Conservation (phyloP, 768 basidiomycete species). For the Amylocystis lapponica region DNA sequence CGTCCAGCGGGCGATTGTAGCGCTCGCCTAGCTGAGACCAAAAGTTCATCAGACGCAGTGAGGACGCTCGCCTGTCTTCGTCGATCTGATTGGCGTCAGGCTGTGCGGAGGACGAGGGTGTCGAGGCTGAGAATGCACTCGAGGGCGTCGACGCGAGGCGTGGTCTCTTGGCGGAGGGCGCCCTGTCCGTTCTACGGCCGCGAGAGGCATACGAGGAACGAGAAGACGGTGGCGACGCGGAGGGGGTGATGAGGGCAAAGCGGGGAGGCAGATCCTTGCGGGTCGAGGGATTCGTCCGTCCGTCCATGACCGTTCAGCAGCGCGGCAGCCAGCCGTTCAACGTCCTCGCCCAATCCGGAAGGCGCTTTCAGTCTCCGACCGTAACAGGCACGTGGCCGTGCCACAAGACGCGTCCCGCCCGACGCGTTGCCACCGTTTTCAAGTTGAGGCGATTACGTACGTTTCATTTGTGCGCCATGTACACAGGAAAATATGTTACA, state of each 20-base stretch:
- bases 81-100: constrained; percentile 34
- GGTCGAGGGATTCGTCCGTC: neutral
- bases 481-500: too few species aligned
- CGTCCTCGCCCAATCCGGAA: too few species aligned
- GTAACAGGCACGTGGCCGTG: too few species aligned
- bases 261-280: constrained; percentile 10
- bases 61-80: constrained; percentile 51
- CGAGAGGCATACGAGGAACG: constrained; percentile 20
- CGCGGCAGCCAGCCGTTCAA: too few species aligned
- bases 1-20: constrained; percentile 59
- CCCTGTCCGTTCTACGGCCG: constrained; percentile 17
- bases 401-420: too few species aligned
- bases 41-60: constrained; percentile 48
- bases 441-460: too few species aligned
- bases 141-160: constrained; percentile 41
- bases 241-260: constrained; percentile 41
- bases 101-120: constrained; percentile 12
- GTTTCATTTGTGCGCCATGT: too few species aligned
- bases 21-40: constrained; percentile 69
- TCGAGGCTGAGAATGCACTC: constrained; percentile 15
- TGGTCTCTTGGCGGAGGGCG: constrained; percentile 43
- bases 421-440: constrained; percentile 5
- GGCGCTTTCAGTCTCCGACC: too few species aligned
- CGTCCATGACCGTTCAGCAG: constrained; percentile 12
- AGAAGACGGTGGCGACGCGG: constrained; percentile 44